phyloP scores from a whole-genome alignment of 352 stramenopile genomes.

The Pythium vanterpoolii region DNA sequence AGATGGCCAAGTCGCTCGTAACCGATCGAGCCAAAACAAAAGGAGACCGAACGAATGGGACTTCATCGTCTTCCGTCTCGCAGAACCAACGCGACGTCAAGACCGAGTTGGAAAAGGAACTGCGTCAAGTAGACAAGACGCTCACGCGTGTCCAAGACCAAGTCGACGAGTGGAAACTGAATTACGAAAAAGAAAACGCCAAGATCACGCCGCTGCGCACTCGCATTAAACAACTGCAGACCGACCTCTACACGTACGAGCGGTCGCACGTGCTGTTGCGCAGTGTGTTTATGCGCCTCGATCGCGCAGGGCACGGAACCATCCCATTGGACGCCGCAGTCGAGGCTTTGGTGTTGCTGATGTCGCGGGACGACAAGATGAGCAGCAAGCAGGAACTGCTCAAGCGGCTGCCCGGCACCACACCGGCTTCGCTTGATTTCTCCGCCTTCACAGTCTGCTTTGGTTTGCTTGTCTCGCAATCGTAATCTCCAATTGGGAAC shows the following conservation, averaged over 20 bases:
- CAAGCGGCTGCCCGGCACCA: background rate
- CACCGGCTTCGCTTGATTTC: conserved; percentile 10
- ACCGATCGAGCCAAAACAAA: background rate
- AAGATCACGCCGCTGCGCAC: conserved; percentile 34
- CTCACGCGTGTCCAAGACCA: conserved; percentile 36
- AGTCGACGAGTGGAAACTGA: conserved; percentile 36
- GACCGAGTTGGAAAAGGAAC: conserved; percentile 41
- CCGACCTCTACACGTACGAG: conserved; percentile 24
- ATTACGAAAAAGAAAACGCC: conserved; percentile 46
- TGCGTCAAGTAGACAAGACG: conserved; percentile 34
- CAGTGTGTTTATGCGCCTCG: conserved; percentile 31
- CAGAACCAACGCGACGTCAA: conserved; percentile 15
- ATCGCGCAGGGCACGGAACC: conserved; percentile 11
- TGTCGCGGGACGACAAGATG: background rate
- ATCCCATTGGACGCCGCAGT: conserved; percentile 15
- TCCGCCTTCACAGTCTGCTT: conserved; percentile 14
- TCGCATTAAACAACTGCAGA: conserved; percentile 27
- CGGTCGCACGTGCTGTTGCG: conserved; percentile 29
- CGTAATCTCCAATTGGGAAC: no score
- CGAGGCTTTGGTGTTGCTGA: conserved; percentile 22
- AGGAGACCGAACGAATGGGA: background rate
- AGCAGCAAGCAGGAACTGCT: background rate
- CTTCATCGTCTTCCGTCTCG: background rate
- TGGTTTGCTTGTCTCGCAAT: background rate
- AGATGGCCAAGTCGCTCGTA: conserved; percentile 5